Base-by-base conservation (phyloP, 345 rosid species). In the Murraya koenigii region DNA sequence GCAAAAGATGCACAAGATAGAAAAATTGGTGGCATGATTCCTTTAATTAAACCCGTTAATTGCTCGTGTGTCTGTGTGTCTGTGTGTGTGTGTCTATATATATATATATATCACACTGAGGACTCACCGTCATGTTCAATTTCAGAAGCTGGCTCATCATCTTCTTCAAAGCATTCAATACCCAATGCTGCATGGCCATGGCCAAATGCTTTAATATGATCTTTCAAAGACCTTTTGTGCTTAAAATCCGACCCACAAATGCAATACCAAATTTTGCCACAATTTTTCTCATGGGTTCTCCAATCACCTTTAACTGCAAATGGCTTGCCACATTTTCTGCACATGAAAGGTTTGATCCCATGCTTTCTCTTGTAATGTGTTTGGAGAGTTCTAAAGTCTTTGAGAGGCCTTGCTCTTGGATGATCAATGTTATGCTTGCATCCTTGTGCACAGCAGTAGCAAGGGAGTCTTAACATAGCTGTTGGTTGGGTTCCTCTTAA, bases 231-330 rank as follows among this genome's bases (percentile, higher is more conserved):
- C 76, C 95, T 83, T 80, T 91, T 91, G 81, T 92, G 97, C 85
- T 92, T 91, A 14, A 92, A 92, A 80, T 92, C 95, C 41, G 95
- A 91, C 22, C 95, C 95, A 63, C 95, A 92, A 74, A 85, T 67
- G 83, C 95, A 92, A 76, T 88, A 88, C 95, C 97, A 92, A 74
- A 91, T 81, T 84, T 87, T 92, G 26, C 97, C 97, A 56, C 97
- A 90, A 39, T 92, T 92, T 88, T 92, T 92, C 84, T 92, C 97
- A 79, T 92, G 97, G 62, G 97, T 90, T 85, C 97, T 85, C 93
- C 97, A 92, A 13, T 92, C 94, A 6, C 97, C 97, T 82, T 86
- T 85, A 17, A 92, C 97, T 0, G 95, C 97, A 32, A 91, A 92
- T n/a, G 93, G 80, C 77, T 89, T 92, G 8, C 90, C 86, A 74